These are phyloP conservation scores for Neurospora cerealis DNA, from an alignment of 495 filamentous ascomycete species.

Conservation along the genomic window DNA sequence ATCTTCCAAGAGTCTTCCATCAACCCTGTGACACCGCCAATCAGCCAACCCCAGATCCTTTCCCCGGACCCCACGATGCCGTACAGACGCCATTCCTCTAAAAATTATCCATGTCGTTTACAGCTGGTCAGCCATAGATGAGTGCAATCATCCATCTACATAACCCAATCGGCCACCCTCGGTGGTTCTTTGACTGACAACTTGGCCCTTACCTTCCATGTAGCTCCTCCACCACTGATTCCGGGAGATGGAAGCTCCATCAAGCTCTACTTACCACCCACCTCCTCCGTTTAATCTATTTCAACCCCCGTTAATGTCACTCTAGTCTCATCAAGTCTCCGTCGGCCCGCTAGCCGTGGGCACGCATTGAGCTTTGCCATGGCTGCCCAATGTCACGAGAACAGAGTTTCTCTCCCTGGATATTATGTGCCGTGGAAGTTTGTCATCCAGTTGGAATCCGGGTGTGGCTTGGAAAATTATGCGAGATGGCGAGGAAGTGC, in stretches of 20 bases:
- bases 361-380: background rate
- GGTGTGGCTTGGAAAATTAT: background rate
- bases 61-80: background rate
- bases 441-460: background rate
- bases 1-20: background rate
- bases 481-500: background rate
- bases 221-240: background rate
- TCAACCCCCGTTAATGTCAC: background rate
- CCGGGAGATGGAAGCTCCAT: background rate
- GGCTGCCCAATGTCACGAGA: background rate
- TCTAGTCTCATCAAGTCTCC: background rate
- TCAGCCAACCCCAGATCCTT: background rate
- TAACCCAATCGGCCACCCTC: background rate
- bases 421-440: background rate
- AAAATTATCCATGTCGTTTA: background rate
- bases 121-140: background rate
- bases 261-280: background rate
- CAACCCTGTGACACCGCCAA: background rate
- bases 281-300: background rate
- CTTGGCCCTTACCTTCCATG: background rate
- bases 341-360: background rate
- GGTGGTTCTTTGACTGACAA: background rate
- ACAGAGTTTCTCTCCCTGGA: background rate
- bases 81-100: background rate
- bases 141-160: background rate